These are phyloP conservation scores for Alternaria dauci DNA, from an alignment of 2,329 filamentous ascomycete genomes.

Conservation along the genomic window DNA sequence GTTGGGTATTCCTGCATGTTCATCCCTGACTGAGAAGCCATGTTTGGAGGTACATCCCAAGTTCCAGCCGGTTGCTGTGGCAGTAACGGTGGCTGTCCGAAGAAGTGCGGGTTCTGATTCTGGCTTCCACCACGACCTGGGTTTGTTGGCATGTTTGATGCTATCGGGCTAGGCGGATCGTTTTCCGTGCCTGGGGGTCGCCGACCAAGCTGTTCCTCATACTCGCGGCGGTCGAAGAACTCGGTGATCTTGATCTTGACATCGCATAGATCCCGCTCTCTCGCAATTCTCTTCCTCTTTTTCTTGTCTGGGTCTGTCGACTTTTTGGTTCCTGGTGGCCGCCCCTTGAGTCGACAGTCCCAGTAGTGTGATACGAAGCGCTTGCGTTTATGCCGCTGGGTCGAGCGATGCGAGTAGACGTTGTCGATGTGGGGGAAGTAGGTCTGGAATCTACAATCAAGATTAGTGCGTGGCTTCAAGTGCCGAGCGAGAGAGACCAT, in stretches of 20 bases:
- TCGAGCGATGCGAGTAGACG: constrained; percentile 83
- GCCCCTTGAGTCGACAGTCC: constrained; percentile 83
- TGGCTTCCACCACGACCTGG: constrained; percentile 13
- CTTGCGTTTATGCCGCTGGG: constrained; percentile 81
- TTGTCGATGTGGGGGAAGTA: constrained; percentile 88
- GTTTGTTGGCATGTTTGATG: constrained; percentile 8
- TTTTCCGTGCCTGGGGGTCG: constrained; percentile 31
- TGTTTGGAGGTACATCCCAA: constrained; percentile 39
- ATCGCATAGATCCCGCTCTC: constrained; percentile 81
- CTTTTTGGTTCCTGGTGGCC: constrained; percentile 80
- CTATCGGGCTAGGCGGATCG: constrained; percentile 18
- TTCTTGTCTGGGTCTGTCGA: constrained; percentile 82
- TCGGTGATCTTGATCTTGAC: constrained; percentile 89
- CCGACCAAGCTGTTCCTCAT: constrained; percentile 45
- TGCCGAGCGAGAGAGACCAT: constrained; percentile 37
- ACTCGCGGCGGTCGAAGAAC: constrained; percentile 68
- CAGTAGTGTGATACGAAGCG: constrained; percentile 86
- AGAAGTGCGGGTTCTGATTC: constrained; percentile 30
- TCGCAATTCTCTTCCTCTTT: constrained; percentile 78
- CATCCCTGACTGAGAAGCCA: constrained; percentile 22
- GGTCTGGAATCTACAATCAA: constrained; percentile 71
- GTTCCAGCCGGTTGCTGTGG: constrained; percentile 24
- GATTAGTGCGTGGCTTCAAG: constrained; percentile 1
- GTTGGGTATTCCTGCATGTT: constrained; percentile 26
- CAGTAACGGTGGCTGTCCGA: constrained; percentile 26